These are phyloP conservation scores for Akebia trifoliata DNA, from an alignment of 164 flowering plant genomes.

Conservation along the genomic window DNA sequence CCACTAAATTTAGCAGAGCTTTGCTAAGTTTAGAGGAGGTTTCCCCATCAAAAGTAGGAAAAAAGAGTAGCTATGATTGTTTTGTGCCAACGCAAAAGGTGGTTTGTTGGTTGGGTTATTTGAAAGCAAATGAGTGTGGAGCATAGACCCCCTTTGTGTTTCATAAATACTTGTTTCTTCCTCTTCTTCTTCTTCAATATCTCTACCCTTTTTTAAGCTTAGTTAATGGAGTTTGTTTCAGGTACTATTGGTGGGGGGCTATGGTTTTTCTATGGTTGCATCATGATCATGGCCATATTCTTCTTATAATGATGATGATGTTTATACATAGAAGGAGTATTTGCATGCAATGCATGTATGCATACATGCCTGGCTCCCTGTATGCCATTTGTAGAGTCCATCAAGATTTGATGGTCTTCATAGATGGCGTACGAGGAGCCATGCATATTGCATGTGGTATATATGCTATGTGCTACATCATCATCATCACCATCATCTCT, in stretches of 20 bases:
- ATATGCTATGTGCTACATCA: neutral
- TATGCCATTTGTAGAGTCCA: constrained; percentile 63
- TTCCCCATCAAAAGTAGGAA: neutral
- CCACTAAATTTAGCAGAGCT: neutral
- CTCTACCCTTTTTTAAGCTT: too few relatives aligned
- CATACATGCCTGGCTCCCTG: constrained; percentile 80
- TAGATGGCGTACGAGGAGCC: constrained; percentile 72
- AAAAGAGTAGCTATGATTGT: neutral
- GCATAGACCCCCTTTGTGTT: neutral
- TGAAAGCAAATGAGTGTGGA: neutral
- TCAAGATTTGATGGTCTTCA: constrained; percentile 36
- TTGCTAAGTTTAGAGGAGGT: neutral
- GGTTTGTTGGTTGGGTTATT: constrained; percentile 1
- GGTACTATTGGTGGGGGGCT: too few relatives aligned
- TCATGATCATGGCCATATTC: neutral
- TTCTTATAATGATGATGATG: neutral
- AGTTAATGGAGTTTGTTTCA: too few relatives aligned
- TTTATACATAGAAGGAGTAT: too few relatives aligned
- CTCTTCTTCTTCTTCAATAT: neutral
- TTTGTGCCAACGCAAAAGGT: constrained; percentile 4
- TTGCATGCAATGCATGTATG: neutral
- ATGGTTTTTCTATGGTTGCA: too few relatives aligned
- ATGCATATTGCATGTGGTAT: constrained; percentile 39
- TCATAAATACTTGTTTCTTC: too few relatives aligned
- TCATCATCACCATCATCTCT: neutral